Base-by-base conservation (phyloP, 1,139 yeast species). In the Pneumocystis jirovecii region DNA sequence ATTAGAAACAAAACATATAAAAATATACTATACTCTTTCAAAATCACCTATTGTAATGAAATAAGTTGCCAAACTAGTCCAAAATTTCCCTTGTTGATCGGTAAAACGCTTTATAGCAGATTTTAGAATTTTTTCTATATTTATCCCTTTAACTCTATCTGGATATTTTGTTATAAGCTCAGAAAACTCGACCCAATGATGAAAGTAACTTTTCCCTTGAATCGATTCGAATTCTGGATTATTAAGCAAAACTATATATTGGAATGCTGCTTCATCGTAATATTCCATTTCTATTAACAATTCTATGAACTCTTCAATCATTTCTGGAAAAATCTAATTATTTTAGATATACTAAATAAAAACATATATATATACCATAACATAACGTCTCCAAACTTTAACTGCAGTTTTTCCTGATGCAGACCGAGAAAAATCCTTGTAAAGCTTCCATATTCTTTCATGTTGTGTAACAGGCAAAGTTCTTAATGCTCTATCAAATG, bases 381-480 rank as follows among this genome's bases (percentile, higher is more conserved):
- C 72, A 70, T 81, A 81, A 68, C 85, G 75, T 66, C 72, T 69
- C 76, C 82, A 82, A 3, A 85, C 73, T 31, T 69, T 64, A 56
- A 76, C 74, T 19, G 78, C 80, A 0, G 83, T 79, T 1, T 66
- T 62, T 1, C 82, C 83, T 12, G 83, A 81, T 29, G 80, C 75
- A 0, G 70, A 68, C 56, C 70, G 69, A 1, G 86, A 87, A 76
- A 83, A 85, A 40, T 75, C 71, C 34, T 85, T 70, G 70, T 80
- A 85, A 37, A 79, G 65, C 0, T 81, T 81, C 96, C 96, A 89
- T 1, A 89, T 75, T 34, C 76, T 70, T 7, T 74, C 74, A 72
- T 87, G 96, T 44, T 82, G 82, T 0, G 81, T 74, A 15, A 81
- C 68, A 0, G 86, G 83, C 6, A 86, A 70, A 4, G 76, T 71